A percentile compares a stretch with the other conserved stretches of the same genome.
These are phyloP conservation scores for Ceratocystis cubensis DNA, from an alignment of 2,329 filamentous ascomycete species.

Conservation along the genomic window DNA sequence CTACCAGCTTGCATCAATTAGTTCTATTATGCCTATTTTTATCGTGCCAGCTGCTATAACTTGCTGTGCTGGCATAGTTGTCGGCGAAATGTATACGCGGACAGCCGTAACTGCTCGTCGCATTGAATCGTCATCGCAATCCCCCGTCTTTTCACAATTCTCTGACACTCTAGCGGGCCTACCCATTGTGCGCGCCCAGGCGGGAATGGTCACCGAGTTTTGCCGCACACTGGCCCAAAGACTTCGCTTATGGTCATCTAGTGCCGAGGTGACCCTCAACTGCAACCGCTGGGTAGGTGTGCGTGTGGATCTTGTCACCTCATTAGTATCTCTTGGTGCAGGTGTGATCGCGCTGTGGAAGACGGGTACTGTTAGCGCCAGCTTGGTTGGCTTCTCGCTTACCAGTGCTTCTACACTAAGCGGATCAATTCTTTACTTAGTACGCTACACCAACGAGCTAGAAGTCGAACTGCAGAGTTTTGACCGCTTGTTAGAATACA, in stretches of 20 bases:
- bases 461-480: constrained; percentile 38
- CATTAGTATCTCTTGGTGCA: constrained; percentile 33
- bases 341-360: constrained; percentile 34
- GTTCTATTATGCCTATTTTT: constrained; percentile 41
- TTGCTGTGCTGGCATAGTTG: constrained; percentile 34
- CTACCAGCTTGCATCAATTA: constrained; percentile 37
- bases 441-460: constrained; percentile 35
- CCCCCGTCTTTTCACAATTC: constrained; percentile 38
- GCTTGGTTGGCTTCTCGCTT: constrained; percentile 38
- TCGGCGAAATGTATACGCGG: constrained; percentile 32
- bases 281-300: constrained; percentile 38
- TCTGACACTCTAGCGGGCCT: constrained; percentile 33
- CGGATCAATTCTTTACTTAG: constrained; percentile 33
- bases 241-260: constrained; percentile 30
- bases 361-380: constrained; percentile 31
- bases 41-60: constrained; percentile 36
- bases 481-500: constrained; percentile 31
- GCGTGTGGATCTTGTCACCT: constrained; percentile 35
- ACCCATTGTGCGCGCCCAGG: constrained; percentile 34
- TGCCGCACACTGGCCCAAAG: constrained; percentile 32
- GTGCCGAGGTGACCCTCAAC: constrained; percentile 34
- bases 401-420: constrained; percentile 35
- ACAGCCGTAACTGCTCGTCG: constrained; percentile 37
- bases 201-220: constrained; percentile 33
- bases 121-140: constrained; percentile 35